These are phyloP conservation scores for Leucogyrophana mollusca DNA, from an alignment of 768 basidiomycete species.

Conservation along the genomic window DNA sequence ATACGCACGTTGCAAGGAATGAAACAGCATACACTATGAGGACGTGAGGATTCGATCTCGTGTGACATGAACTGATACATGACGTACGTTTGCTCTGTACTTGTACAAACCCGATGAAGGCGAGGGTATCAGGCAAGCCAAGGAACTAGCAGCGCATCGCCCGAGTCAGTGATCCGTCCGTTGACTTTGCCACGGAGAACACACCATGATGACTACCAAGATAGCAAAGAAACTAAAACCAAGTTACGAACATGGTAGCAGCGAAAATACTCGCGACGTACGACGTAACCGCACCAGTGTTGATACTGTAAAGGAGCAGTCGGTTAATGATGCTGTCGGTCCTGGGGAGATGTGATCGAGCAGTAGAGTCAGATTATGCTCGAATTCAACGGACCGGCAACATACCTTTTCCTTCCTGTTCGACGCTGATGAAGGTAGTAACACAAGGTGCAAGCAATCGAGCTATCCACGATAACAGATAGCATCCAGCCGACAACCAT, in stretches of 20 bases:
- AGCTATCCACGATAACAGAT: constrained; percentile 4
- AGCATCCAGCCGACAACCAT: constrained; percentile 13
- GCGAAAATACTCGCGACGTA: not conserved
- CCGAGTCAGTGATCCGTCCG: not conserved
- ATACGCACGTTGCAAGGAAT: constrained; percentile 14
- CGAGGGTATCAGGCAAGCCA: not conserved
- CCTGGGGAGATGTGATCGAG: too few species aligned
- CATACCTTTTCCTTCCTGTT: constrained; percentile 9
- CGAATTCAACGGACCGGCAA: not conserved
- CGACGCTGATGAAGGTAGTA: constrained; percentile 10
- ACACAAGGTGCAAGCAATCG: constrained; percentile 11
- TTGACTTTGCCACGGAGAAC: not conserved
- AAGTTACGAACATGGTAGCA: too few species aligned
- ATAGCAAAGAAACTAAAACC: constrained; percentile 7
- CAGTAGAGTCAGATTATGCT: too few species aligned
- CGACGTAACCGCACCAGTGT: constrained; percentile 14
- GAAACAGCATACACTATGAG: constrained; percentile 15
- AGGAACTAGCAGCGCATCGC: constrained; percentile 4
- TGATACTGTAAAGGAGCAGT: constrained; percentile 16
- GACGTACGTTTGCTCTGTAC: constrained; percentile 16
- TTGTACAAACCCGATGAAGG: constrained; percentile 11
- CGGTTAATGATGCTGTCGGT: constrained; percentile 11
- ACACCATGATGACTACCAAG: constrained; percentile 8
- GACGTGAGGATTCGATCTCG: not conserved
- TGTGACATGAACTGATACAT: not conserved